Base-by-base conservation (phyloP, 1,284 basidiomycete genomes). In the Cutaneotrichosporon sp. region DNA sequence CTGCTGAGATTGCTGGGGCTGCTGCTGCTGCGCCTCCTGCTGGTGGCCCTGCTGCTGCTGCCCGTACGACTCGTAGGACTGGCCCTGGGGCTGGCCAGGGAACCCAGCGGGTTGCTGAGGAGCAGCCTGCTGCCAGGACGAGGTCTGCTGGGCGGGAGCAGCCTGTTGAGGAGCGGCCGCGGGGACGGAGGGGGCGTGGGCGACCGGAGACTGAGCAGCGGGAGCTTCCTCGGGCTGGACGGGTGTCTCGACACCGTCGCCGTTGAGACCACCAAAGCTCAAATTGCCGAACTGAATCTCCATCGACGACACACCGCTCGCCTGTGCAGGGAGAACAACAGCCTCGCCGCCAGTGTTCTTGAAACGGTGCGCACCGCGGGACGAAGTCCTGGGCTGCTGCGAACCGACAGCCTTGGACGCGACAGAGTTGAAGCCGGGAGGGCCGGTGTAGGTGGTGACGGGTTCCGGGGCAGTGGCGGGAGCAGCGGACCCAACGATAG, bases 231-330 rank as follows among this genome's bases (percentile, higher is more conserved):
- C 66, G 26, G 67, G 40, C 42, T 59, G 71, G 10, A 73, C 69
- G 9, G 75, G 74, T 0, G 78, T 71, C 61, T 78, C 77, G 31
- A 76, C 77, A 38, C 76, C 76, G 62, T 81, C 79, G 21, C 77
- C 78, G 65, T 76, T 76, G 51, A 76, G 62, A 26, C 75, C 76
- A 53, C 79, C 80, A 62, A 82, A 80, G 75, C 76, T 81, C 60
- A 82, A 69, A 68, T 76, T 79, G 49, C 81, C 81, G 64, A 82
- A 82, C 67, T 81, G 79, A 69, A 81, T 76, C 65, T 80, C 80
- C 64, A 82, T 72, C 47, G 71, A 63, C 26, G 76, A 74, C 5
- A 78, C 65, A 60, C 72, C 73, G n/a, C 64, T 56, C 16, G 68
- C 69, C 46, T 72, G 63, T 9, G 76, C 72, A 38, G 76, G 72